Conservation (phyloP, 768 basidiomycete genomes). For the Rhodosporidiobolus odoratus region DNA sequence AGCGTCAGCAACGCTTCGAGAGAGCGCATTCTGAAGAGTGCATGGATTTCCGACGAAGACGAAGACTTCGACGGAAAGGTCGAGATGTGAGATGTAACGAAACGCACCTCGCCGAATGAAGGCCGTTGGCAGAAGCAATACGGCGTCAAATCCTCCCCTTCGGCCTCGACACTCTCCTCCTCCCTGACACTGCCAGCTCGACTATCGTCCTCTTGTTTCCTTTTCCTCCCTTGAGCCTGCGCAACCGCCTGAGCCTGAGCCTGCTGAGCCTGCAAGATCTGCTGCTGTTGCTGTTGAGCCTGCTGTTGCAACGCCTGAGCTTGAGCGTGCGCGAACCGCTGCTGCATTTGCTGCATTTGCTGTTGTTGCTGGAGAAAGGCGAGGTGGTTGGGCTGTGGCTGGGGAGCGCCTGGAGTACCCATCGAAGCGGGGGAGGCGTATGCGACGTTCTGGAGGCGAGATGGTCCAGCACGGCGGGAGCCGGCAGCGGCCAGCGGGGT, state of each 20-base stretch:
- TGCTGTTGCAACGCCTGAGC: constrained; percentile 2
- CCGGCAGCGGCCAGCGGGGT: constrained; percentile 9
- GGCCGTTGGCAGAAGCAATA: constrained; percentile 39
- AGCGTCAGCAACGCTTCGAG: not conserved
- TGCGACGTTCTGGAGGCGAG: constrained; percentile 33
- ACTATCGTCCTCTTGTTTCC: constrained; percentile 48
- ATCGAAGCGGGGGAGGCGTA: constrained; percentile 15
- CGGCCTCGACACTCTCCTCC: constrained; percentile 42
- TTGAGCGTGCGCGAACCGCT: constrained; percentile 13
- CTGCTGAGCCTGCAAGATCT: not conserved
- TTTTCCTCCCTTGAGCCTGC: constrained; percentile 56
- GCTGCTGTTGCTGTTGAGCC: constrained; percentile 6
- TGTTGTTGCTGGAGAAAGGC: constrained; percentile 29
- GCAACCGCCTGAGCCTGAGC: constrained; percentile 17
- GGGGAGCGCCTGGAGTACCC: not conserved
- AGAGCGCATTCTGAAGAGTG: not conserved
- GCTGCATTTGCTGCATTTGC: constrained; percentile 29
- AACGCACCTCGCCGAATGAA: constrained; percentile 36
- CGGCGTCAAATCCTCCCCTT: constrained; percentile 35
- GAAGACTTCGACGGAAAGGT: not conserved
- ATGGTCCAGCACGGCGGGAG: constrained; percentile 19
- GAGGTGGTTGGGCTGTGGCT: not conserved
- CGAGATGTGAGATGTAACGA: not conserved
- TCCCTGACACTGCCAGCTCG: constrained; percentile 45
- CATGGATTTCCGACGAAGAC: not conserved